phyloP scores from a whole-genome alignment of 306 rosid genomes.

The Benincasa hispida region DNA sequence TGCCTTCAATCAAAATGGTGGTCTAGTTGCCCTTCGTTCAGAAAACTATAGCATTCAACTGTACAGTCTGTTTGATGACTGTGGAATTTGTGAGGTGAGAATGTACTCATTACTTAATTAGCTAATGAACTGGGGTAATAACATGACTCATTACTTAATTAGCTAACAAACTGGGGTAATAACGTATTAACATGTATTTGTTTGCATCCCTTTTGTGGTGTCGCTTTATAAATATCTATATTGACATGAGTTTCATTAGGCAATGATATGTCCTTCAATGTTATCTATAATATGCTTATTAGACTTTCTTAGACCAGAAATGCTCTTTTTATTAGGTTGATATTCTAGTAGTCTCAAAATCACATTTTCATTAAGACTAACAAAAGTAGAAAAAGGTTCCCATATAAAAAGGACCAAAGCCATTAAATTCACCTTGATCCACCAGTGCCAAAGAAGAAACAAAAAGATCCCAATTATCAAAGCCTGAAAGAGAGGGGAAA shows the following conservation, averaged over 20 bases:
- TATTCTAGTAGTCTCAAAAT: background rate
- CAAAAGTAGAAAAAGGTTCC: background rate
- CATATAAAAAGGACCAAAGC: background rate
- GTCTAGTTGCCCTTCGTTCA: slow-evolving; percentile 63
- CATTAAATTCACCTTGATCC: background rate
- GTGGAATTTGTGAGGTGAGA: slow-evolving; percentile 70
- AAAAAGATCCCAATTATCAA: background rate
- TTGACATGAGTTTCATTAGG: background rate
- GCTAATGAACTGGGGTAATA: background rate
- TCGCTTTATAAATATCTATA: background rate
- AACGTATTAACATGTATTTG: too few relatives aligned
- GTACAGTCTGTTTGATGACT: slow-evolving; percentile 74
- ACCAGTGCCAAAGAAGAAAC: background rate
- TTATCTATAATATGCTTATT: background rate
- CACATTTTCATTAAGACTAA: background rate
- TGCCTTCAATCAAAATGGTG: slow-evolving; percentile 62
- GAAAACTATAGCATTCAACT: slow-evolving; percentile 75
- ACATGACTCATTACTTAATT: background rate
- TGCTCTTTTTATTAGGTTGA: background rate
- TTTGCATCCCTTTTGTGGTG: background rate
- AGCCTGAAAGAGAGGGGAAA: background rate
- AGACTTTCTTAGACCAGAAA: background rate
- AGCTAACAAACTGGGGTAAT: background rate
- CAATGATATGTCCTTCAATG: background rate
- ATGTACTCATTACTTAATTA: background rate